Percentiles rank a stretch among this genome's conserved stretches.
Conservation (phyloP, 768 basidiomycete genomes). For the Boletus reticulatus region DNA sequence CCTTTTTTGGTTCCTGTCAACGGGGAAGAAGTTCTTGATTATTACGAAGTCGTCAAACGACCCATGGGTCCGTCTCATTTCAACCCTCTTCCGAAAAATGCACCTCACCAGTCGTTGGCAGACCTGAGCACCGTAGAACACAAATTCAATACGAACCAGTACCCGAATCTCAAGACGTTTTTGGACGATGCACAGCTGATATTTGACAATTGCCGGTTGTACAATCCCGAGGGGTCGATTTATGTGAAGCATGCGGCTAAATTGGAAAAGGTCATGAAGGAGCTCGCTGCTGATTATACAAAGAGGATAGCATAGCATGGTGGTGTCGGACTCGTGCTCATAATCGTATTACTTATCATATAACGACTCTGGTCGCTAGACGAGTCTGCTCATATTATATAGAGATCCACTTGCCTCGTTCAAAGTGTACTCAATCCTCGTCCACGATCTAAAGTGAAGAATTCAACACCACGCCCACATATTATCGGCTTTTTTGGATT, state of each 20-base stretch:
- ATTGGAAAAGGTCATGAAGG: constrained; percentile 76
- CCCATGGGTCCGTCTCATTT: constrained; percentile 79
- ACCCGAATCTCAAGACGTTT: constrained; percentile 71
- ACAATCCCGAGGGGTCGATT: constrained; percentile 78
- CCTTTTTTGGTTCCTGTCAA: constrained; percentile 84
- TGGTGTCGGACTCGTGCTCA: background rate
- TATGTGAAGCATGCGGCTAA: constrained; percentile 85
- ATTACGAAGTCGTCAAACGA: constrained; percentile 82
- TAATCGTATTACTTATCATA: background rate
- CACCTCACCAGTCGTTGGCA: constrained; percentile 28
- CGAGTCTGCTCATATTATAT: background rate
- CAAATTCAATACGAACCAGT: constrained; percentile 88
- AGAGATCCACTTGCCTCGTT: no score
- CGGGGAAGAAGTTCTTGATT: constrained; percentile 76
- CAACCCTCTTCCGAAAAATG: background rate
- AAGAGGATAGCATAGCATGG: constrained; percentile 20
- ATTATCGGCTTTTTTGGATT: background rate
- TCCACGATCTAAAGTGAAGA: no score
- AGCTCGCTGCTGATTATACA: constrained; percentile 37
- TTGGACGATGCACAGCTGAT: constrained; percentile 78
- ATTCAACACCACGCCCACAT: no score
- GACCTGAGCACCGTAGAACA: constrained; percentile 86
- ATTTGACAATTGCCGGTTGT: constrained; percentile 84
- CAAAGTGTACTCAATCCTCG: no score
- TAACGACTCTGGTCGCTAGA: background rate